Percentiles rank a stretch among this genome's conserved stretches.
Conservation (phyloP, 2,329 filamentous ascomycete genomes). For the Colletotrichum cuscutae region DNA sequence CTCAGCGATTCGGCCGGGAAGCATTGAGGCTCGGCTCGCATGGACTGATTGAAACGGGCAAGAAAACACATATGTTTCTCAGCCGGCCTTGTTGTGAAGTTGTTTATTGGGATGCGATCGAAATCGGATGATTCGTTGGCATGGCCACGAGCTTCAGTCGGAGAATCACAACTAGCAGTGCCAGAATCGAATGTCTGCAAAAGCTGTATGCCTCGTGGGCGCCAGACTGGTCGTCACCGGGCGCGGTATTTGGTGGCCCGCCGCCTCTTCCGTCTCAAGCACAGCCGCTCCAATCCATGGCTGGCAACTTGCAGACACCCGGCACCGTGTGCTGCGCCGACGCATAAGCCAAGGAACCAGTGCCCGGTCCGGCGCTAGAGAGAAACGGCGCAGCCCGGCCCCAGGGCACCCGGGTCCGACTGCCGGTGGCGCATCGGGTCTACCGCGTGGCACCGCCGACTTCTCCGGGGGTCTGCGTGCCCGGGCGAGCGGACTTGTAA, state of each 20-base stretch:
- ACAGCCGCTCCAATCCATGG: neutral
- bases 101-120: neutral
- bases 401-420: neutral
- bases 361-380: neutral
- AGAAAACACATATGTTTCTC: neutral
- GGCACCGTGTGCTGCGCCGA: neutral
- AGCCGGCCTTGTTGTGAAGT: neutral
- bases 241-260: neutral
- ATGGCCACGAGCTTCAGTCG: neutral
- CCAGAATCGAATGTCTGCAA: neutral
- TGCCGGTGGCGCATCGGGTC: neutral
- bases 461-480: neutral
- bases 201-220: neutral
- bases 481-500: conserved; percentile 11
- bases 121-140: neutral
- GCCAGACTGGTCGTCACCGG: neutral
- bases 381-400: neutral
- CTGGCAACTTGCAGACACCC: neutral
- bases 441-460: neutral
- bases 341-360: neutral
- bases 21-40: conserved; percentile 22
- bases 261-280: neutral
- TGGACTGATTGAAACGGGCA: neutral
- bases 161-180: neutral
- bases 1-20: neutral